A percentile compares a stretch with the other conserved stretches of the same genome.
These are phyloP conservation scores for Cercophora sp. DNA, from an alignment of 495 filamentous ascomycete genomes.

Conservation along the genomic window DNA sequence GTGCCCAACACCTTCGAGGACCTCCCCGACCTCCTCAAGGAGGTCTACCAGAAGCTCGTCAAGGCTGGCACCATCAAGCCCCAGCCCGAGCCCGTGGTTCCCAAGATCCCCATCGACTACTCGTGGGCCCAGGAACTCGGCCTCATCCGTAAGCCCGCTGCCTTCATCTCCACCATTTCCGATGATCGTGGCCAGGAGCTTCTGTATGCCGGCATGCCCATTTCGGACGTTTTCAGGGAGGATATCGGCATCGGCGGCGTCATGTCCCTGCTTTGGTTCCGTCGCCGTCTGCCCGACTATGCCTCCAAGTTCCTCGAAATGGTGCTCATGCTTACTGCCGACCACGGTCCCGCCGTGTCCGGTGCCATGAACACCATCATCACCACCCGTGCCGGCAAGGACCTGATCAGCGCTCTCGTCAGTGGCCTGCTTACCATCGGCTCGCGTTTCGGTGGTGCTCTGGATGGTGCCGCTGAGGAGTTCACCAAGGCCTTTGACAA, in stretches of 20 bases:
- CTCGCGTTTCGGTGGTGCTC: conserved; percentile 95
- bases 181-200: conserved; percentile 99
- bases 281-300: conserved; percentile 90
- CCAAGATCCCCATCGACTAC: conserved; percentile 99
- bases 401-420: conserved; percentile 91
- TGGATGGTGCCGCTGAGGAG: conserved; percentile 96
- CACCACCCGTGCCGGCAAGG: conserved; percentile 97
- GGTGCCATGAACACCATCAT: conserved; percentile 99
- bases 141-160: conserved; percentile 98
- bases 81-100: conserved; percentile 80
- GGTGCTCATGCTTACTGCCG: conserved; percentile 99
- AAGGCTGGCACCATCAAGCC: conserved; percentile 78
- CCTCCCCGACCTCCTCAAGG: conserved; percentile 67
- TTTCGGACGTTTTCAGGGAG: conserved; percentile 98
- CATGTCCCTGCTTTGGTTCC: conserved; percentile 99
- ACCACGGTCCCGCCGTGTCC: conserved; percentile 97
- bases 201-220: conserved; percentile 97
- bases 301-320: conserved; percentile 99
- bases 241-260: conserved; percentile 99
- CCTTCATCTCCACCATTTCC: conserved; percentile 99
- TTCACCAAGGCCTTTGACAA: conserved; percentile 98
- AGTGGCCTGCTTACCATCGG: conserved; percentile 97
- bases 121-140: conserved; percentile 99
- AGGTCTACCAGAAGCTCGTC: conserved; percentile 82
- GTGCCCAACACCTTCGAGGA: conserved; percentile 97